Conservation (phyloP, 1,284 basidiomycete species). For the Jaminaea rosea region DNA sequence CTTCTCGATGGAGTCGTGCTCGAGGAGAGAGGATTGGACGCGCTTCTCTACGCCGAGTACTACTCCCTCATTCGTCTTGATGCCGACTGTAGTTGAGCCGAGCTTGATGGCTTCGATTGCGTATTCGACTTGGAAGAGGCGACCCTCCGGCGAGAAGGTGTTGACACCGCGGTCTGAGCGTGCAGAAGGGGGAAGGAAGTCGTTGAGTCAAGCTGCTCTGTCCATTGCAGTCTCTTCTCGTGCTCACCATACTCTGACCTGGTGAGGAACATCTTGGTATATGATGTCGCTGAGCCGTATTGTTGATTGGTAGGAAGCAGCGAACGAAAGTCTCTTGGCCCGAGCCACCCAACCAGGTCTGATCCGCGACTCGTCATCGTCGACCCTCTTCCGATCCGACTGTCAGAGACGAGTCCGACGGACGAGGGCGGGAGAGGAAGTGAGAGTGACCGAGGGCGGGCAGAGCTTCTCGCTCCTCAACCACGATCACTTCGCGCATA, state of each 20-base stretch:
- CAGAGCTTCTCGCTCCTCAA: too few relatives aligned
- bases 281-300: too few relatives aligned
- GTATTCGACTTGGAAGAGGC: constrained; percentile 92
- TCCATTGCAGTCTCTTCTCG: neutral
- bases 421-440: too few relatives aligned
- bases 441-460: too few relatives aligned
- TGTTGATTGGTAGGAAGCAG: neutral
- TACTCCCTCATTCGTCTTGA: constrained; percentile 64
- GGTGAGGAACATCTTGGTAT: constrained; percentile 7
- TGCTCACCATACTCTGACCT: constrained; percentile 11
- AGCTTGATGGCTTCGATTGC: constrained; percentile 60
- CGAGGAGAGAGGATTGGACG: constrained; percentile 90
- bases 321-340: too few relatives aligned
- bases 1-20: constrained; percentile 93
- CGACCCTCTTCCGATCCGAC: too few relatives aligned
- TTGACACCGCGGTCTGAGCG: constrained; percentile 84
- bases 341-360: too few relatives aligned
- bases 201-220: neutral
- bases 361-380: too few relatives aligned
- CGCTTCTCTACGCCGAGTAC: constrained; percentile 96
- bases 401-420: too few relatives aligned
- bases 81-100: constrained; percentile 94
- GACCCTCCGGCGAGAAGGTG: constrained; percentile 96
- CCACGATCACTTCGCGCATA: too few relatives aligned
- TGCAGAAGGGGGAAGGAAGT: neutral